Base-by-base conservation (phyloP, 2,329 filamentous ascomycete genomes). In the Diatrype stigma region DNA sequence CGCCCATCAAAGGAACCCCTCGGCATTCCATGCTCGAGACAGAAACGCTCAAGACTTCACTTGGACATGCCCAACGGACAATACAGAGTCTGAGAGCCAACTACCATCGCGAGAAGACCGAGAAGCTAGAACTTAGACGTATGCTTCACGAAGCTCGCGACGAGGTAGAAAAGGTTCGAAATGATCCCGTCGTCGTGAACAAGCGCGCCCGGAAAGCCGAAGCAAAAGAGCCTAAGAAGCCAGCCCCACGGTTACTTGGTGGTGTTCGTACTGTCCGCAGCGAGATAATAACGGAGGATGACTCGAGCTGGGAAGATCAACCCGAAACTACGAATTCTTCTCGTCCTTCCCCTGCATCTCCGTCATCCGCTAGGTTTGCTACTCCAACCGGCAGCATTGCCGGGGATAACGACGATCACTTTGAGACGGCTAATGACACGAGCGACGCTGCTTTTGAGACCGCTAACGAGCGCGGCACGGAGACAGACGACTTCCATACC, bases 81-180 rank as follows among this genome's bases (percentile, higher is more conserved):
- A 96, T 99, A 52, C 93, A 97, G 68, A 96, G 90, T 63, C 82
- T 97, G 60, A 91, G 96, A 70, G 91, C 88, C 68, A 96, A 92
- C 63, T 89, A 97, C 45, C 93, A 99, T 69, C 88, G 94, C 32
- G 94, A 99, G 70, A 99, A 97, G 84, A 96, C 93, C 0, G 94
- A 99, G 70, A 99, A 96, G 76, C 82, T 97, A 26, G 94, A 99
- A 70, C 81, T 97, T 49, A 92, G 90, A 71, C 88, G 93, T 53
- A 90, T 99, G 81, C 82, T 97, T 28, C 93, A 97, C 72, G 94
- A 99, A 63, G 87, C 93, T 22, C 85, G 92, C 34, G 94, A 99
- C 66, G 94, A 99, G 63, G 74, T 99, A 26, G 94, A 88, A 63
- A 79, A 90, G 69, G 71, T 82, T 45, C 81, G 85, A 53, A 82